Evolutionary conservation across 169 alveolate species (phyloP).

Genomic region (Eimeria brunetti): DNA sequence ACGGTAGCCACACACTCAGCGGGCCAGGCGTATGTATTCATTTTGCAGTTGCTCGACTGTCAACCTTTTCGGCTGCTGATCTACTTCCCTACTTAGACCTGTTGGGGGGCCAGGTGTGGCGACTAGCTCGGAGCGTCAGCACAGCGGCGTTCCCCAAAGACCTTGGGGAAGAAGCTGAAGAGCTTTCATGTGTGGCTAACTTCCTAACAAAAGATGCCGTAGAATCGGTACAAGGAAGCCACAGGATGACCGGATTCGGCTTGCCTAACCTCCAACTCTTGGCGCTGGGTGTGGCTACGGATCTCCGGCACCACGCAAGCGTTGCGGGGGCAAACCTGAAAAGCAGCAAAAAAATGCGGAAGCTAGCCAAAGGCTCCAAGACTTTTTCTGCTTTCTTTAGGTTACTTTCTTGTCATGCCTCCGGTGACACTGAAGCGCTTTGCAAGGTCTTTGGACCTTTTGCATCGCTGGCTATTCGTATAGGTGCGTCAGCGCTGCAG

Average conservation of each 20-base stretch:
- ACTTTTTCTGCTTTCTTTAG: slow-evolving; percentile 36
- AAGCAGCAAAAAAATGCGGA: slow-evolving; percentile 47
- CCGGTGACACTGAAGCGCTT: slow-evolving; percentile 31
- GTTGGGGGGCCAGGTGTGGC: slow-evolving; percentile 38
- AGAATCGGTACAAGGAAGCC: background rate
- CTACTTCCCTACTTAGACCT: slow-evolving; percentile 53
- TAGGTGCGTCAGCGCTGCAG: slow-evolving; percentile 13
- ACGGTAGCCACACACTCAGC: background rate
- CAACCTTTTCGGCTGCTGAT: slow-evolving; percentile 30
- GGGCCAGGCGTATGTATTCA: background rate
- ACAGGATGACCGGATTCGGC: slow-evolving; percentile 3
- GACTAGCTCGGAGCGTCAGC: slow-evolving; percentile 21
- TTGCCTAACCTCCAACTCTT: slow-evolving; percentile 37
- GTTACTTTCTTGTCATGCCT: slow-evolving; percentile 24
- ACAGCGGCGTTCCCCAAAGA: background rate
- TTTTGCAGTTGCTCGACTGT: slow-evolving; percentile 12
- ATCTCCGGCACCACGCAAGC: slow-evolving; percentile 55
- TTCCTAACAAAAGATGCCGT: slow-evolving; percentile 17
- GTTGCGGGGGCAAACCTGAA: slow-evolving; percentile 47
- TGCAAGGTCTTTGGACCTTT: slow-evolving; percentile 37
- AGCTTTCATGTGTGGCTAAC: slow-evolving; percentile 22
- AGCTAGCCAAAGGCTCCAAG: slow-evolving; percentile 14
- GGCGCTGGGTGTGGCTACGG: slow-evolving; percentile 51
- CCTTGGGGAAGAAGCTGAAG: slow-evolving; percentile 25
- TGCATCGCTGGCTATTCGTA: slow-evolving; percentile 53